A percentile compares a stretch with the other conserved stretches of the same genome.
phyloP scores from a whole-genome alignment of 345 rosid species.

The Bruguiera gymnorhiza region DNA sequence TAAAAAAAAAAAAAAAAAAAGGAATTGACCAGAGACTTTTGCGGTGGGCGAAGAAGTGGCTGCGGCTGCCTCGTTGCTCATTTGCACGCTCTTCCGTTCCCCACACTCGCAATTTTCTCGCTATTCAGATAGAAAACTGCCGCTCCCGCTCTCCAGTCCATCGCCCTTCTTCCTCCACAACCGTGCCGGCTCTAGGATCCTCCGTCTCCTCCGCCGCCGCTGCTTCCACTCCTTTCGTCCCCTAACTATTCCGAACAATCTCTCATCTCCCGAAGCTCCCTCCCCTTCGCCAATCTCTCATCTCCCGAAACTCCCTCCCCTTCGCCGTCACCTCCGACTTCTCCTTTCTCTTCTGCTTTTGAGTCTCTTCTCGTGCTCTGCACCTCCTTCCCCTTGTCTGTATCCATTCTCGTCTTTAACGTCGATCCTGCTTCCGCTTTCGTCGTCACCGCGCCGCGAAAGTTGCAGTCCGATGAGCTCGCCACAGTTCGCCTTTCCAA shows the following conservation, averaged over 20 bases:
- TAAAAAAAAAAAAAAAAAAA: background rate
- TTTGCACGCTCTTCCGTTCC: slow-evolving; percentile 41
- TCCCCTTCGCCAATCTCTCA: background rate
- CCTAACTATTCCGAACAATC: background rate
- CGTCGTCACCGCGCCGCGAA: slow-evolving; percentile 61
- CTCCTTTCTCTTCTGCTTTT: slow-evolving; percentile 19
- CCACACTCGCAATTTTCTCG: slow-evolving; percentile 31
- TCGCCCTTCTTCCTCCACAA: slow-evolving; percentile 13
- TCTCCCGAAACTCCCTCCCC: background rate
- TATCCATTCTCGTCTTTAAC: slow-evolving; percentile 48
- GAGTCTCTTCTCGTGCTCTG: slow-evolving; percentile 55
- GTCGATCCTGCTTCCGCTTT: slow-evolving; percentile 66
- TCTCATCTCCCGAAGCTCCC: background rate
- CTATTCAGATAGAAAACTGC: slow-evolving; percentile 31
- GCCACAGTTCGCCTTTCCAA: slow-evolving; percentile 88
- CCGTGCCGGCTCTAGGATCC: slow-evolving; percentile 1
- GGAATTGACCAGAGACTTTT: background rate
- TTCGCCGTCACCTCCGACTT: background rate
- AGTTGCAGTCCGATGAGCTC: slow-evolving; percentile 79
- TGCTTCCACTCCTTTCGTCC: slow-evolving; percentile 18
- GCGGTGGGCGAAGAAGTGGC: slow-evolving; percentile 33
- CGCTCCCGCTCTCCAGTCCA: background rate
- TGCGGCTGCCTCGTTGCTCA: slow-evolving; percentile 26
- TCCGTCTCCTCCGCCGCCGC: slow-evolving; percentile 3
- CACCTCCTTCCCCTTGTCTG: slow-evolving; percentile 65